Conservation (phyloP, 768 basidiomycete genomes). For the Lentinula sp. region DNA sequence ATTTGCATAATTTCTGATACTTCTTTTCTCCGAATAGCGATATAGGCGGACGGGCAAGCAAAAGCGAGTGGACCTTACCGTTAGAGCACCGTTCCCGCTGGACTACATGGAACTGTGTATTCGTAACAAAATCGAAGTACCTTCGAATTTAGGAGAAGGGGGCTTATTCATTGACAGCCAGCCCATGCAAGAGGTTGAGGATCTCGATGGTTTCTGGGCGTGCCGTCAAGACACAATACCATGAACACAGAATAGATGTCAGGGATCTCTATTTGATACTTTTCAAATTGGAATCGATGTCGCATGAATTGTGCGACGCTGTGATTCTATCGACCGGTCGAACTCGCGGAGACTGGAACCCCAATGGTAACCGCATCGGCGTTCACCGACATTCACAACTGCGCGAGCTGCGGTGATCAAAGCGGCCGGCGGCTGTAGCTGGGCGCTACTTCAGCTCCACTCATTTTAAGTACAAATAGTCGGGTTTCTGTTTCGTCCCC, state of each 20-base stretch:
- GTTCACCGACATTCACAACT: too few relatives aligned
- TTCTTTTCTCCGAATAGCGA: slow-evolving; percentile 26
- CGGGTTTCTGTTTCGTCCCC: background rate
- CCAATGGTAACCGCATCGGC: too few relatives aligned
- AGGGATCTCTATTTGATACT: too few relatives aligned
- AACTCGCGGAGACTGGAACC: too few relatives aligned
- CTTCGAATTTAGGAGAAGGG: slow-evolving; percentile 29
- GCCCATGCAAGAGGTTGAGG: slow-evolving; percentile 17
- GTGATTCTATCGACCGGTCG: too few relatives aligned
- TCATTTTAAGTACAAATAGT: background rate
- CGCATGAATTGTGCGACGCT: too few relatives aligned
- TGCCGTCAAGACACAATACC: too few relatives aligned
- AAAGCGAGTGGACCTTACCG: slow-evolving; percentile 44
- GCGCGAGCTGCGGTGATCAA: too few relatives aligned
- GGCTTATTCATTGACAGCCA: slow-evolving; percentile 42
- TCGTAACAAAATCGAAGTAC: slow-evolving; percentile 37
- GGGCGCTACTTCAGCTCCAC: background rate
- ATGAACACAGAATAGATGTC: too few relatives aligned
- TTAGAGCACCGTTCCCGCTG: slow-evolving; percentile 52
- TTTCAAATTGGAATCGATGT: too few relatives aligned
- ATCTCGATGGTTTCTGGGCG: background rate
- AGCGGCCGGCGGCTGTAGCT: too few relatives aligned
- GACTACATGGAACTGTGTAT: slow-evolving; percentile 50
- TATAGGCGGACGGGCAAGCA: slow-evolving; percentile 36
- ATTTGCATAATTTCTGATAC: background rate